Evolutionary conservation across 768 basidiomycete species (phyloP), one percentile per base, ranked within the genome.

Genomic region (Tephrocybe rancida): DNA sequence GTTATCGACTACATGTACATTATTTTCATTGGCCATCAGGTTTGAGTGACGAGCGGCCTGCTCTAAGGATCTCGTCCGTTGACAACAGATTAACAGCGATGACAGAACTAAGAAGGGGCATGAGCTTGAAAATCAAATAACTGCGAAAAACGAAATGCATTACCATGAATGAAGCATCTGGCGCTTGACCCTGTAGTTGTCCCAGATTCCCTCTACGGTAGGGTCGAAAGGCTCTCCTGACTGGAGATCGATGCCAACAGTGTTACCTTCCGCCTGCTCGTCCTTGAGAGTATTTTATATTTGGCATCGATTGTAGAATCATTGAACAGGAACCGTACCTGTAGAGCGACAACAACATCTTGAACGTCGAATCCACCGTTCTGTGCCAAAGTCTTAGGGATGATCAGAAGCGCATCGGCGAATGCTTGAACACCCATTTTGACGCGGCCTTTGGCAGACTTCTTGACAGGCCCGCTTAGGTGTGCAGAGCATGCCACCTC

Each of bases 391-490:
- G 94, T 98, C 77, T 99, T 99, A 10, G 97, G 97, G 54, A 99
- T 94, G 63, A 96, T 79, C 46, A 99, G 73, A 52, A 99, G 67
- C 10, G 95, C 95, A 67, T 99, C 97, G 7, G 97, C 93, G 60
- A 91, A 99, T 22, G 97, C 97, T 70, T 95, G 90, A 4, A 99
- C 92, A 46, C 97, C 97, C 83, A 98, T 90, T 74, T 98, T 98
- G 32, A 88, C 90, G 35, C 97, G 82, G 13, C 97, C 97, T 71
- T 96, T 98, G 2, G 94, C 94, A 42, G 70, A 73, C 71, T 88
- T 88, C 76, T 95, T 96, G 51, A 90, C 83, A 26, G 79, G 73
- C 16, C 87, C 88, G 48, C 84, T 80, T 30, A 99, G 76, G 74
- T 98, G 87, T 5, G 85, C 84, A 6, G 94, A 86, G 65, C 93